Evolutionary conservation across 768 basidiomycete genomes (phyloP).

Genomic region (Boletus edulis): DNA sequence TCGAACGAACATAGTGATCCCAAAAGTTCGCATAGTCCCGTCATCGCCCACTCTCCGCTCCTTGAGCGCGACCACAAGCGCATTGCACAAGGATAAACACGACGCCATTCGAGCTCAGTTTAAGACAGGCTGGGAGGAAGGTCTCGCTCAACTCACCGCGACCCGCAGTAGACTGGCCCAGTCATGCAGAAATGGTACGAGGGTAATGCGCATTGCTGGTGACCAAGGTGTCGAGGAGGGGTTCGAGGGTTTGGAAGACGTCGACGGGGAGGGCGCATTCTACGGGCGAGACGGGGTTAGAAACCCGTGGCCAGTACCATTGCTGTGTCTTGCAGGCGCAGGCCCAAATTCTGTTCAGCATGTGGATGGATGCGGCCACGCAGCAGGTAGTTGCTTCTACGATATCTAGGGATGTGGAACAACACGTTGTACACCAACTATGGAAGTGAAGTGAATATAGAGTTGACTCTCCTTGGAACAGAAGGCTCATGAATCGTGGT

Average conservation of each 20-base stretch:
- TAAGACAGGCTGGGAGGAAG: slow-evolving; percentile 60
- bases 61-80: slow-evolving; percentile 42
- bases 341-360: slow-evolving; percentile 26
- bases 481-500: not conserved
- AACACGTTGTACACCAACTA: slow-evolving; percentile 4
- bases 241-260: slow-evolving; percentile 33
- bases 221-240: slow-evolving; percentile 30
- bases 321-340: slow-evolving; percentile 41
- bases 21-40: slow-evolving; percentile 58
- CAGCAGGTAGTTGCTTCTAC: slow-evolving; percentile 33
- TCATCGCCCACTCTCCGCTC: slow-evolving; percentile 47
- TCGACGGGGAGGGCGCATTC: slow-evolving; percentile 31
- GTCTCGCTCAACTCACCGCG: slow-evolving; percentile 50
- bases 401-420: slow-evolving; percentile 17
- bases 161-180: slow-evolving; percentile 43
- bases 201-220: slow-evolving; percentile 40
- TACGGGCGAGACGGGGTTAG: slow-evolving; percentile 8
- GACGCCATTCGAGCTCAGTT: slow-evolving; percentile 49
- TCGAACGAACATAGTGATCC: slow-evolving; percentile 10
- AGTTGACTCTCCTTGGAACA: not conserved
- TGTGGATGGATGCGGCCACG: slow-evolving; percentile 38
- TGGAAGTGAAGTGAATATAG: not conserved
- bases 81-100: slow-evolving; percentile 33
- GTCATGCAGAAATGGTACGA: slow-evolving; percentile 46
- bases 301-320: slow-evolving; percentile 23